Evolutionary conservation across 352 stramenopile genomes (phyloP), one percentile per base, ranked within the genome.

Genomic region (Globisporangium solare): DNA sequence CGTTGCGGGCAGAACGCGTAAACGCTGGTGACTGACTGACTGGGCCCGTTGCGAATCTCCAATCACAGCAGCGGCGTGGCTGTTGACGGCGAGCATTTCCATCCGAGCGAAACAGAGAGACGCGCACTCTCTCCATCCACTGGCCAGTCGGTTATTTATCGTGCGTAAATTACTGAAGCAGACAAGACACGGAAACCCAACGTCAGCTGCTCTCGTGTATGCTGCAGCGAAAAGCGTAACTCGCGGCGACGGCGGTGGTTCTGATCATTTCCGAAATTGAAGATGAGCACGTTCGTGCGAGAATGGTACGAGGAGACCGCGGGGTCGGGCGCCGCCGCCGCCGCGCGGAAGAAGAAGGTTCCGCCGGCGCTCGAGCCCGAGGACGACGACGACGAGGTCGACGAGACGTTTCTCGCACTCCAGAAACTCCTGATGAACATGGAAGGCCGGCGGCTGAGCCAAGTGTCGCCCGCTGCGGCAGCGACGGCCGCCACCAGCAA

Each of bases 321-420:
- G 20, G 40, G 15, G n/a, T 14, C 5, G 52, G 18, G 15, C 24
- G n/a, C 14, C 1, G 20, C 32, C 47, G 54, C 60, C 37, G 32
- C 42, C 40, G 77, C 58, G 60, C 60, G 69, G 59, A 51, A 64
- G 56, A 76, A 81, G 59, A 87, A 87, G 57, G 67, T 83, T 61
- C 66, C 74, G n/a, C 71, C 71, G 15, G 50, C 39, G n/a, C 51
- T 63, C 10, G 32, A 52, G 43, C 67, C 61, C 21, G 64, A 80
- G 41, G 61, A 68, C 41, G 58, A 59, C 15, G 76, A 89, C 14
- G 79, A 86, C 17, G 81, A 92, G 42, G 70, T 87, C 31, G 82
- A 92, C 58, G 82, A 92, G 64, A 92, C 82, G 40, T 92, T 92
- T 51, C 13, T 92, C 45, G 79, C 82, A 18, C 72, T 92, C 13